Conservation (phyloP, 176 grass and related monocot genomes). For the Oryza australiensis region DNA sequence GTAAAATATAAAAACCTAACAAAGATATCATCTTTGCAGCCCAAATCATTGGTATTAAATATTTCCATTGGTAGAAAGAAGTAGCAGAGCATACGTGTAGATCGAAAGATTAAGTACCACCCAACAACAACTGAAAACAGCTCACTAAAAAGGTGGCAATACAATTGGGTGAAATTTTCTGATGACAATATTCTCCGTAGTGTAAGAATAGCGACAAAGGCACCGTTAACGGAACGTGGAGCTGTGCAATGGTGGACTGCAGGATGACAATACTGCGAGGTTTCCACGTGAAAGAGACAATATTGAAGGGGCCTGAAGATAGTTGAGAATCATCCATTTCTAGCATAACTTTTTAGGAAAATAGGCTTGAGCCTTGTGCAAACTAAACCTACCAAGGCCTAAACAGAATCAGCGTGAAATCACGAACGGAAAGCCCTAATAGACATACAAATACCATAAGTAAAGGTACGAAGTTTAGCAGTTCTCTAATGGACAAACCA, state of each 20-base stretch:
- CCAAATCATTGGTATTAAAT: background rate
- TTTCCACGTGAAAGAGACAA: background rate
- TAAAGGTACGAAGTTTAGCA: background rate
- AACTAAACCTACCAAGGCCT: background rate
- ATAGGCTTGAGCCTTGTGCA: background rate
- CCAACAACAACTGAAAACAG: background rate
- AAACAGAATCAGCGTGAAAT: background rate
- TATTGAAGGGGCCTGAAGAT: background rate
- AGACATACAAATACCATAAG: background rate
- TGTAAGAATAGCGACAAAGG: background rate
- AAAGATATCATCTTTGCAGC: background rate
- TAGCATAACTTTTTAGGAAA: background rate
- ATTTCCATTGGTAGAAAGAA: background rate
- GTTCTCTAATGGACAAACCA: background rate
- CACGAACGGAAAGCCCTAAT: background rate
- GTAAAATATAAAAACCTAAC: background rate
- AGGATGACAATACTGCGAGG: background rate
- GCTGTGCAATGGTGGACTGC: background rate
- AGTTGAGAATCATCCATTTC: background rate
- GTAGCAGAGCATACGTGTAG: background rate
- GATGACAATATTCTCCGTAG: background rate
- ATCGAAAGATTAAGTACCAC: background rate
- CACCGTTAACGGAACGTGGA: background rate
- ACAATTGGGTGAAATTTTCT: background rate
- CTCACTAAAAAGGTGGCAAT: background rate